Evolutionary conservation across 2,329 filamentous ascomycete genomes (phyloP), one percentile per base, ranked within the genome.

Genomic region (Raffaelea ambrosiae): DNA sequence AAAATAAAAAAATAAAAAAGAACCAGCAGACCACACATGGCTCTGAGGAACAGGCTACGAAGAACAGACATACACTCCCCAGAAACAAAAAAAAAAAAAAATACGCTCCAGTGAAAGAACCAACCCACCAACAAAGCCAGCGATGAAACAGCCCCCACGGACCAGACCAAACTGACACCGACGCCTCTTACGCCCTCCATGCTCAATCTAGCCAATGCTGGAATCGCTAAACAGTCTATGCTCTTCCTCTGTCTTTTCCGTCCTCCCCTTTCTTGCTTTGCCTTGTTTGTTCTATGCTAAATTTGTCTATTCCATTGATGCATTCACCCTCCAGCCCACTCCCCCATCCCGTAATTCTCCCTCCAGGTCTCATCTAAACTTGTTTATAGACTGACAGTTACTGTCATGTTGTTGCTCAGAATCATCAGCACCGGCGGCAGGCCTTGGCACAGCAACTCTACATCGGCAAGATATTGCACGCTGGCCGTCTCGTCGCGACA

Each of bases 391-490:
- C 82, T 86, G 58, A 86, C 85, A 7, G 85, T 94, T 42, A 94
- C 88, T 16, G 87, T 94, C 84, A 94, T 89, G 58, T 83, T 88
- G 64, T 94, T 94, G 64, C 85, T 89, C 65, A 94, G 76, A 36
- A 95, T 85, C 62, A 95, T 68, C 57, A 94, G 63, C 41, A 81
- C 79, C 1, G 88, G 88, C 23, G 88, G 87, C 52, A 91, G 67
- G 11, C 79, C 84, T 57, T 84, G 78, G 62, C 85, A 91, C 49
- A 95, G 66, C 2, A 93, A 77, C 63, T 93, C 86, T 51, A 91
- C 70, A 63, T 89, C 84, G 44, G 78, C 83, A 43, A 95, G 69
- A 63, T 93, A 95, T 52, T 77, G 76, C 49, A 87, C 68, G 56
- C 85, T 87, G 18, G 84, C 80, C 38, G 71, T 69, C 61, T 88